Percentiles rank a stretch among this genome's conserved stretches.
phyloP scores from a whole-genome alignment of 192 early-diverging fungal species.

The Phlyctochytrium planicorne region DNA sequence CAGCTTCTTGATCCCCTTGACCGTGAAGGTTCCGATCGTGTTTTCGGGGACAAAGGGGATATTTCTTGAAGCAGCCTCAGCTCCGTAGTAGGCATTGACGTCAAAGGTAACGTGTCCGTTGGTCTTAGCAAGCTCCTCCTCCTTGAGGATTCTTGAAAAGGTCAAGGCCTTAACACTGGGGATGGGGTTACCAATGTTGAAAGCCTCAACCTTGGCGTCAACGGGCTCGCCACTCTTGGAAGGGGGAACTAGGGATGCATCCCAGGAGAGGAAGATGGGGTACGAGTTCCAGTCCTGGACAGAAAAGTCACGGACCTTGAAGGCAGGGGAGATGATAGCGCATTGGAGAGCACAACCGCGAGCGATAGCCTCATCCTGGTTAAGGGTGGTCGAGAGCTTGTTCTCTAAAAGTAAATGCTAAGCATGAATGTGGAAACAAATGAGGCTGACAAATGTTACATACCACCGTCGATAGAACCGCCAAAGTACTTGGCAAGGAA shows the following conservation, averaged over 20 bases:
- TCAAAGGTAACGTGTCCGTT: slow-evolving; percentile 62
- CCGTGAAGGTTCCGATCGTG: slow-evolving; percentile 81
- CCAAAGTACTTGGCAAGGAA: slow-evolving; percentile 85
- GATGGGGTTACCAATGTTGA: slow-evolving; percentile 79
- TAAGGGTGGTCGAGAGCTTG: slow-evolving; percentile 87
- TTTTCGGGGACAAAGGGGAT: slow-evolving; percentile 74
- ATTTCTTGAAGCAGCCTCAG: slow-evolving; percentile 37
- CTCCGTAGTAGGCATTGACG: slow-evolving; percentile 77
- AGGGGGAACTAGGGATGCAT: slow-evolving; percentile 44
- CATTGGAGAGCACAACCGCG: slow-evolving; percentile 96
- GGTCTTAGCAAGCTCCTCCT: slow-evolving; percentile 43
- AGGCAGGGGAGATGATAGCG: slow-evolving; percentile 93
- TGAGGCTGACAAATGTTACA: not conserved
- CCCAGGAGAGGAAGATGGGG: slow-evolving; percentile 90
- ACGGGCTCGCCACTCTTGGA: slow-evolving; percentile 65
- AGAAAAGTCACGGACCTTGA: slow-evolving; percentile 96
- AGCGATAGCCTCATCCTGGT: slow-evolving; percentile 96
- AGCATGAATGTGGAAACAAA: not conserved
- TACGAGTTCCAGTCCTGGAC: slow-evolving; percentile 88
- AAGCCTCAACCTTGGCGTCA: slow-evolving; percentile 83
- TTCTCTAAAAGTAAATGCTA: slow-evolving; percentile 15
- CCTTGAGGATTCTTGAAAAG: slow-evolving; percentile 73
- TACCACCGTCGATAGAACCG: slow-evolving; percentile 45
- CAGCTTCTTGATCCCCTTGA: slow-evolving; percentile 75
- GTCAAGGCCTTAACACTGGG: slow-evolving; percentile 90